These are phyloP conservation scores for Draba incana DNA, from an alignment of 345 rosid species.

Conservation along the genomic window DNA sequence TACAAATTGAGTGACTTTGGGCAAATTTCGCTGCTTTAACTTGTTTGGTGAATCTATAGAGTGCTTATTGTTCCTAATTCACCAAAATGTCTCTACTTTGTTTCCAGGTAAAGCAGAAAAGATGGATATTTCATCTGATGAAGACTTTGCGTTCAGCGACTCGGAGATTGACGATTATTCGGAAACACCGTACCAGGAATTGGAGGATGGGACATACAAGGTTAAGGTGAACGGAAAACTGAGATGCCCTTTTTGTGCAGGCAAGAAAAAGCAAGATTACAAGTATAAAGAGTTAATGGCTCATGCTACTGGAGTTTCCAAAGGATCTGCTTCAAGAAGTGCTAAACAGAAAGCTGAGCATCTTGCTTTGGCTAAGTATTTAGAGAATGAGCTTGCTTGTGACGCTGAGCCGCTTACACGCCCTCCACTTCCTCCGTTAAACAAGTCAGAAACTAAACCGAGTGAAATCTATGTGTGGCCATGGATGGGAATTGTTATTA, in stretches of 20 bases:
- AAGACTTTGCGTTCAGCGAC: constrained; percentile 76
- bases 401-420: constrained; percentile 48
- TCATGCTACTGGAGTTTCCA: constrained; percentile 83
- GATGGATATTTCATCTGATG: constrained; percentile 69
- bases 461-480: constrained; percentile 71
- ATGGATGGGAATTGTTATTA: constrained; percentile 77
- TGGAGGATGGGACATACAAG: constrained; percentile 54
- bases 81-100: not conserved
- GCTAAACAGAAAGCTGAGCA: constrained; percentile 82
- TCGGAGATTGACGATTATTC: constrained; percentile 66
- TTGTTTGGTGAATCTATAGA: constrained; percentile 22
- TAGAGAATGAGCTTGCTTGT: constrained; percentile 61
- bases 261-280: constrained; percentile 89
- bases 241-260: constrained; percentile 83
- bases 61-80: not conserved
- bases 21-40: too few relatives aligned
- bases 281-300: constrained; percentile 75
- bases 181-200: constrained; percentile 57
- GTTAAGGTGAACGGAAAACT: constrained; percentile 66
- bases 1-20: too few relatives aligned
- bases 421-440: constrained; percentile 32
- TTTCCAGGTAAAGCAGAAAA: constrained; percentile 24
- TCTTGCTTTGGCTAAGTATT: constrained; percentile 71
- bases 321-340: constrained; percentile 77
- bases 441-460: constrained; percentile 34